Evolutionary conservation across 2,329 filamentous ascomycete species (phyloP).

Genomic region (Diaporthe ampelina): DNA sequence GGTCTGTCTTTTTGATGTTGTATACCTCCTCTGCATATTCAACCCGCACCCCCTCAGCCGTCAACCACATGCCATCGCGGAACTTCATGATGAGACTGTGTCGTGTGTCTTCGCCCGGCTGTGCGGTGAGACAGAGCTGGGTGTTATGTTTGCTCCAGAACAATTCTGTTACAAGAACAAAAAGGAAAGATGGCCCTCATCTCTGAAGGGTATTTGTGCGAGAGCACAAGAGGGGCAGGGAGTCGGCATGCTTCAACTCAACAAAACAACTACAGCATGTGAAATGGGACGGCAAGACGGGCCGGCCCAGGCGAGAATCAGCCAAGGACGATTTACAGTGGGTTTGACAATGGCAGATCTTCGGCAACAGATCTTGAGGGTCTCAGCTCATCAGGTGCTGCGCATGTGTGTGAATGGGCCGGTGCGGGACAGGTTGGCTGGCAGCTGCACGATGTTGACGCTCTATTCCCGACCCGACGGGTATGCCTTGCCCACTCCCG

Average conservation of each 20-base stretch:
- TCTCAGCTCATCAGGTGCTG: constrained; percentile 11
- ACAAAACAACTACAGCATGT: constrained; percentile 41
- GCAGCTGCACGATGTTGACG: not conserved
- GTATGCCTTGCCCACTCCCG: not conserved
- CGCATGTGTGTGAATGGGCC: not conserved
- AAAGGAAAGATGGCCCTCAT: not conserved
- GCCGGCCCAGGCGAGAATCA: constrained; percentile 24
- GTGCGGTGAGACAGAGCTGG: not conserved
- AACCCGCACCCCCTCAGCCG: constrained; percentile 70
- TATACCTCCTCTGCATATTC: constrained; percentile 78
- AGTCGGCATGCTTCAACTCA: constrained; percentile 39
- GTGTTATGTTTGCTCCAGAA: not conserved
- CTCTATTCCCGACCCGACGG: constrained; percentile 34
- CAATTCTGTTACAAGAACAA: too few relatives aligned
- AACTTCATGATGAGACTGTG: constrained; percentile 64
- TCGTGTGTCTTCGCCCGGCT: not conserved
- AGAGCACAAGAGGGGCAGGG: not conserved
- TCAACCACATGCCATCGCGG: constrained; percentile 77
- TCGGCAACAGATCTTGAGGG: constrained; percentile 24
- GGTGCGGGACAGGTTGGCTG: not conserved
- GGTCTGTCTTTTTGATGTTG: constrained; percentile 61
- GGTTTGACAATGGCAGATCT: constrained; percentile 35
- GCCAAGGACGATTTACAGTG: constrained; percentile 16
- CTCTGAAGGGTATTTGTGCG: not conserved
- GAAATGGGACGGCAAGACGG: constrained; percentile 45